phyloP scores from a whole-genome alignment of 345 rosid genomes.

The Euphorbia tirucalli region DNA sequence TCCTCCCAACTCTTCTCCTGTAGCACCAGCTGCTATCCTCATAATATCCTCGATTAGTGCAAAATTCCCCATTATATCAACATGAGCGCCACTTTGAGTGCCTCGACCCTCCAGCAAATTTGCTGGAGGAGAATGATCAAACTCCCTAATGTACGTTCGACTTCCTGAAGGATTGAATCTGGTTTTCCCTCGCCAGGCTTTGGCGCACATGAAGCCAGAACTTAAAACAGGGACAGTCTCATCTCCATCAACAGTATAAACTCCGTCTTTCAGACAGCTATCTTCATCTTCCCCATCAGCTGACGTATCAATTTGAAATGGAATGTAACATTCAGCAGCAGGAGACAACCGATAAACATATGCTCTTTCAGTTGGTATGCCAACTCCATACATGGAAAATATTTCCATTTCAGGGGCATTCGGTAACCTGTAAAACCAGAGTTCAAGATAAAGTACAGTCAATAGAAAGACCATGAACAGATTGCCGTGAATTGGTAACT shows the following conservation, averaged over 20 bases:
- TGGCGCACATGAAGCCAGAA: constrained; percentile 91
- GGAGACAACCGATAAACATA: constrained; percentile 71
- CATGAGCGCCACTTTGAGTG: constrained; percentile 87
- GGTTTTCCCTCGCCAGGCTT: constrained; percentile 95
- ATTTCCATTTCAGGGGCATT: constrained; percentile 93
- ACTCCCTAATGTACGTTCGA: constrained; percentile 69
- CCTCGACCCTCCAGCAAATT: constrained; percentile 90
- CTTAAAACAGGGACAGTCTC: constrained; percentile 91
- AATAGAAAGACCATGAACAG: no score
- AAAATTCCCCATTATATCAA: constrained; percentile 97
- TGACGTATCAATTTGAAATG: constrained; percentile 81
- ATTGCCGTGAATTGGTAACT: no score
- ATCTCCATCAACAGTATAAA: constrained; percentile 82
- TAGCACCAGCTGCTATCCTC: constrained; percentile 83
- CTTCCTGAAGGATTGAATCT: constrained; percentile 88
- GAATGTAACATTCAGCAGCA: constrained; percentile 74
- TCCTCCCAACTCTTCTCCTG: constrained; percentile 75
- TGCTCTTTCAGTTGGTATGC: constrained; percentile 92
- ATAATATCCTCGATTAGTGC: constrained; percentile 82
- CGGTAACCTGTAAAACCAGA: constrained; percentile 63
- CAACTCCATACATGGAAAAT: constrained; percentile 84
- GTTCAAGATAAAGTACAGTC: no score
- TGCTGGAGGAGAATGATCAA: constrained; percentile 79
- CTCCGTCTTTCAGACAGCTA: constrained; percentile 74
- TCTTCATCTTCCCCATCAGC: constrained; percentile 58